A percentile compares a stretch with the other conserved stretches of the same genome.
Evolutionary conservation across 192 early-diverging fungal species (phyloP).

Genomic region (Rhizoclosmatium globosum): DNA sequence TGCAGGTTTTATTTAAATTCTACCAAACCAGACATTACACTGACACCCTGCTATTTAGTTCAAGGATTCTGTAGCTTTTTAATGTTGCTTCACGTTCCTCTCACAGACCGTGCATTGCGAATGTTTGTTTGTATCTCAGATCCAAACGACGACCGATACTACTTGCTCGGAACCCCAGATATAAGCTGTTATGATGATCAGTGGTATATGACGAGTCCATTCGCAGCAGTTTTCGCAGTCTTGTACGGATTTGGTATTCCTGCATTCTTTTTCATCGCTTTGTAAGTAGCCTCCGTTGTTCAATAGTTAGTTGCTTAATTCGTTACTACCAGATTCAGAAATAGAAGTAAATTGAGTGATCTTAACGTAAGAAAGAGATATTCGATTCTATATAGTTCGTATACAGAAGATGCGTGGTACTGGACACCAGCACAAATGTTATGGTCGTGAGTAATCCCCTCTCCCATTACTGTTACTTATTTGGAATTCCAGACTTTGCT

Average conservation of each 20-base stretch:
- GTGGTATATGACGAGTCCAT: conserved; percentile 4
- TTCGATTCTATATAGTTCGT: conserved; percentile 16
- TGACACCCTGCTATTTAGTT: background rate
- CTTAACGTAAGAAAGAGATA: background rate
- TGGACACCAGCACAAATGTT: conserved; percentile 31
- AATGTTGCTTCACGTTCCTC: conserved; percentile 25
- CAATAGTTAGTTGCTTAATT: background rate
- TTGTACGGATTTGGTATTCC: conserved; percentile 30
- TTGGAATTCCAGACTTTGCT: conserved; percentile 2
- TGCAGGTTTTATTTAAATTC: background rate
- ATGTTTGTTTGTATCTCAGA: conserved; percentile 16
- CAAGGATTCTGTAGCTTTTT: conserved; percentile 32
- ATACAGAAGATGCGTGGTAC: conserved; percentile 9
- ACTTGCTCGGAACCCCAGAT: conserved; percentile 24
- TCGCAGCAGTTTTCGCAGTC: conserved; percentile 18
- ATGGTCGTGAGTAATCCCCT: conserved; percentile 22
- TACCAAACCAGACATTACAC: background rate
- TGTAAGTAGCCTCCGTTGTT: background rate
- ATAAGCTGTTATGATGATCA: conserved; percentile 18
- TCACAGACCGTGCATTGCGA: conserved; percentile 29
- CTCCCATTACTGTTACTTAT: background rate
- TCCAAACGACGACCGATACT: conserved; percentile 25
- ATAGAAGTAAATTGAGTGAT: background rate
- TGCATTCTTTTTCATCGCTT: background rate
- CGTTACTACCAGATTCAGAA: conserved; percentile 6